Percentiles rank a stretch among this genome's conserved stretches.
phyloP scores from a whole-genome alignment of 2,329 filamentous ascomycete species.

The Penicillium sp. region DNA sequence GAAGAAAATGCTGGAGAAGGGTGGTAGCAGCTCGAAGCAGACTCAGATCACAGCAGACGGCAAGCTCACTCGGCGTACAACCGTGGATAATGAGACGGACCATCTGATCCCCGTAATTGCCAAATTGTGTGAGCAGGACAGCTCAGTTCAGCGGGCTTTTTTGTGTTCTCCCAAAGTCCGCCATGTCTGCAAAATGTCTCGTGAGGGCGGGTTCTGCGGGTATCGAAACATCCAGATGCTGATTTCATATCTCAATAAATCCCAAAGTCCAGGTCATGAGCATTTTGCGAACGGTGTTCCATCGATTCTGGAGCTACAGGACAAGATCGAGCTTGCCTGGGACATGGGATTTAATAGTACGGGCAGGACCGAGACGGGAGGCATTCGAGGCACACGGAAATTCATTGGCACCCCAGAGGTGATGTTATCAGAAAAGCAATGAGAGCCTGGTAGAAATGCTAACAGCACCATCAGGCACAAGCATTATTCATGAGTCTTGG shows the following conservation, averaged over 20 bases:
- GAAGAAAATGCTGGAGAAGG: constrained; percentile 59
- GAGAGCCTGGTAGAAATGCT: not conserved
- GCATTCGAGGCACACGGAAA: constrained; percentile 83
- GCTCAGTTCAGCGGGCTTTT: constrained; percentile 68
- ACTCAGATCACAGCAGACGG: constrained; percentile 52
- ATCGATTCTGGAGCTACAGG: constrained; percentile 77
- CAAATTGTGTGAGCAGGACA: constrained; percentile 65
- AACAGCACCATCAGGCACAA: constrained; percentile 59
- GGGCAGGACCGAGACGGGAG: constrained; percentile 78
- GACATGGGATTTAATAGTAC: constrained; percentile 75
- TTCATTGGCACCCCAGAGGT: constrained; percentile 94
- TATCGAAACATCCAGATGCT: constrained; percentile 96
- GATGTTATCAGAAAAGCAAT: constrained; percentile 15
- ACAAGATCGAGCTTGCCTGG: constrained; percentile 86
- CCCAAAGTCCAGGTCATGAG: constrained; percentile 57
- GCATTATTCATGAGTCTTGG: constrained; percentile 71
- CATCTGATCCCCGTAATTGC: constrained; percentile 64
- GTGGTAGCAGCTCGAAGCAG: constrained; percentile 56
- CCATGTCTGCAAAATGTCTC: constrained; percentile 79
- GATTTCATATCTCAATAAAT: constrained; percentile 70
- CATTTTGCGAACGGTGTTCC: constrained; percentile 65
- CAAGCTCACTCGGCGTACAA: constrained; percentile 41
- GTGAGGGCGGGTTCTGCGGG: constrained; percentile 88
- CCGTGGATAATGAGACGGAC: constrained; percentile 48
- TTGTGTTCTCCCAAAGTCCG: constrained; percentile 73